phyloP scores from a whole-genome alignment of 2,329 filamentous ascomycete genomes.

The Cytospora piceicola region DNA sequence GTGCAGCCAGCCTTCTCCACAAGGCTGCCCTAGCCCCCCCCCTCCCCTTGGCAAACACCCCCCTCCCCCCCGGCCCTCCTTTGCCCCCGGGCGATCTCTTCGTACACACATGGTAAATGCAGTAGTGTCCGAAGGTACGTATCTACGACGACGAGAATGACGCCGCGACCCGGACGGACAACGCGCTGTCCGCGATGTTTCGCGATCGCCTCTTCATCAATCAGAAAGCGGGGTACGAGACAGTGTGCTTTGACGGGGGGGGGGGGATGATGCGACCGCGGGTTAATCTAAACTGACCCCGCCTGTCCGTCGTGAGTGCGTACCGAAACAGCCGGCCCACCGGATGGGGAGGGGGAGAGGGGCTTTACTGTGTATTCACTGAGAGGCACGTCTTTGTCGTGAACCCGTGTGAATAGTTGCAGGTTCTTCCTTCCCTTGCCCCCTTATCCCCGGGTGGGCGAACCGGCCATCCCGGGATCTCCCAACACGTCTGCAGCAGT shows the following conservation, averaged over 20 bases:
- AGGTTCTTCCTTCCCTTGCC: not conserved
- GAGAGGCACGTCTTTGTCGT: not conserved
- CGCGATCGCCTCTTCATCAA: no score
- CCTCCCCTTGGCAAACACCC: no score
- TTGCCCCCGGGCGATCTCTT: no score
- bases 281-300: constrained; percentile 1
- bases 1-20: constrained; percentile 1
- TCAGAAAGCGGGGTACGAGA: no score
- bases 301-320: not conserved
- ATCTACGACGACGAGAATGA: not conserved
- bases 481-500: constrained; percentile 9
- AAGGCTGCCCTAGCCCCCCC: not conserved
- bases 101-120: no score
- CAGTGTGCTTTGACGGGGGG: not conserved
- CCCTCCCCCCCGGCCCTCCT: no score
- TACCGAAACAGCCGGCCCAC: constrained; percentile 17
- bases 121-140: not conserved
- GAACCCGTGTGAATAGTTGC: not conserved
- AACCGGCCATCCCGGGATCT: not conserved
- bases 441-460: no score
- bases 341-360: constrained; percentile 7
- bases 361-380: not conserved
- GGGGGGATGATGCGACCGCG: constrained; percentile 16
- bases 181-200: not conserved
- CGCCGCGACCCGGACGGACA: not conserved